phyloP scores from a whole-genome alignment of 305 asterid species.

The Lippia alba region DNA sequence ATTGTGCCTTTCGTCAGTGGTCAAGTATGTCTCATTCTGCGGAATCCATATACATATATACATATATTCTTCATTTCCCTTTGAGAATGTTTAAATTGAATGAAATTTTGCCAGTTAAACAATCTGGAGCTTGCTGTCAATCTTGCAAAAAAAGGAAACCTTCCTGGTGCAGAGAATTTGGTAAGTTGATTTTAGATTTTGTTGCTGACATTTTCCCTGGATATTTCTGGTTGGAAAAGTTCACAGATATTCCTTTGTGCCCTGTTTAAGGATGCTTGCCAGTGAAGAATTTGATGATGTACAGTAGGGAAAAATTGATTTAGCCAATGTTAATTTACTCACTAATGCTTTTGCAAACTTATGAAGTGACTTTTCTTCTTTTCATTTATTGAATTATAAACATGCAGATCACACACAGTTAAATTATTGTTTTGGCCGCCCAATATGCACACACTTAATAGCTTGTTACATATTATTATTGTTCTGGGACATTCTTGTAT shows the following conservation, averaged over 20 bases:
- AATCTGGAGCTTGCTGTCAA: constrained; percentile 99
- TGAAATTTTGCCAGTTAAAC: constrained; percentile 62
- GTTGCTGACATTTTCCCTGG: constrained; percentile 20
- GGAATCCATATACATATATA: not conserved
- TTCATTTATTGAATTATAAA: constrained; percentile 17
- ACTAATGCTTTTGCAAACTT: constrained; percentile 17
- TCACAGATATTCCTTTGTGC: constrained; percentile 13
- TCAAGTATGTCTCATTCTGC: constrained; percentile 63
- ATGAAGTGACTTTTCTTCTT: constrained; percentile 7
- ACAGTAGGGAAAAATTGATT: constrained; percentile 18
- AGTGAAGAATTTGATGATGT: constrained; percentile 27
- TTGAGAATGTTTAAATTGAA: not conserved
- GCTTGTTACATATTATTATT: not conserved
- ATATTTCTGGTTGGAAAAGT: constrained; percentile 14
- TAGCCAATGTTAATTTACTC: constrained; percentile 5
- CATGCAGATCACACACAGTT: constrained; percentile 4
- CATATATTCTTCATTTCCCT: too few species aligned
- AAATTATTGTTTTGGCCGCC: not conserved
- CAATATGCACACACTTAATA: too few species aligned
- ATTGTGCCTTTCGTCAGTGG: constrained; percentile 96
- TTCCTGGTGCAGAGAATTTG: constrained; percentile 99
- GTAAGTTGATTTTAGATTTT: constrained; percentile 50
- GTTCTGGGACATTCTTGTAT: constrained; percentile 6
- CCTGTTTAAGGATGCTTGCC: constrained; percentile 25
- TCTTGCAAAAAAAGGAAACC: constrained; percentile 98